A percentile compares a stretch with the other conserved stretches of the same genome.
These are phyloP conservation scores for Phyllosticta citribraziliensis DNA, from an alignment of 2,329 filamentous ascomycete genomes.

Conservation along the genomic window DNA sequence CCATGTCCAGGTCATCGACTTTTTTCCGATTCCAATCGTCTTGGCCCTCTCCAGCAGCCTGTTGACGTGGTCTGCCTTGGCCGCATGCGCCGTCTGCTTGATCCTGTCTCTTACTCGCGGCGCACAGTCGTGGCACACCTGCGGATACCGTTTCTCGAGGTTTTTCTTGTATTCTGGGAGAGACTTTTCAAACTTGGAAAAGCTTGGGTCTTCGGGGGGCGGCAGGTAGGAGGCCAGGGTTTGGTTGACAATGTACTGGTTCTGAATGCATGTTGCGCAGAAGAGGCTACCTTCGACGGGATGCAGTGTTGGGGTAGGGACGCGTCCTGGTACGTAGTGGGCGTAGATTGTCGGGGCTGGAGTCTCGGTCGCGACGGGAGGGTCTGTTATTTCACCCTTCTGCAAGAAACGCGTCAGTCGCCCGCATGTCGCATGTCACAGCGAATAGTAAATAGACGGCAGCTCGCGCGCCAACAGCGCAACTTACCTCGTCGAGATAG, in stretches of 20 bases:
- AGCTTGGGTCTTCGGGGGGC: slow-evolving; percentile 54
- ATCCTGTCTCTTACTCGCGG: slow-evolving; percentile 62
- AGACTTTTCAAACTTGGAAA: slow-evolving; percentile 55
- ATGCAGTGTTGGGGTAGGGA: slow-evolving; percentile 17
- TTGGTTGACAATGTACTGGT: slow-evolving; percentile 72
- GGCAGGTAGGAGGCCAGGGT: slow-evolving; percentile 74
- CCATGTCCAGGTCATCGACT: slow-evolving; percentile 25
- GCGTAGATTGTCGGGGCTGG: slow-evolving; percentile 39
- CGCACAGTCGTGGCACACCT: slow-evolving; percentile 75
- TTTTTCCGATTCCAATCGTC: slow-evolving; percentile 14
- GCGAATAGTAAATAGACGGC: neutral
- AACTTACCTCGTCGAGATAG: slow-evolving; percentile 70
- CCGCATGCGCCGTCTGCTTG: slow-evolving; percentile 63
- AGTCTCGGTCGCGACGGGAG: slow-evolving; percentile 54
- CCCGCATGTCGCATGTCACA: neutral
- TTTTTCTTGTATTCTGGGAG: slow-evolving; percentile 61
- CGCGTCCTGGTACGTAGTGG: slow-evolving; percentile 31
- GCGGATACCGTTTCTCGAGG: slow-evolving; percentile 76
- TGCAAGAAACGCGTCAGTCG: slow-evolving; percentile 29
- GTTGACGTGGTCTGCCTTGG: slow-evolving; percentile 70
- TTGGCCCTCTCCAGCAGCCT: slow-evolving; percentile 58
- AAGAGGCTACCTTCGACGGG: slow-evolving; percentile 39
- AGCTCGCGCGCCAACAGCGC: neutral
- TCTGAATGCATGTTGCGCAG: slow-evolving; percentile 75
- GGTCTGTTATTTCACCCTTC: slow-evolving; percentile 85